Conservation (phyloP, 345 rosid genomes). For the Populus alba region DNA sequence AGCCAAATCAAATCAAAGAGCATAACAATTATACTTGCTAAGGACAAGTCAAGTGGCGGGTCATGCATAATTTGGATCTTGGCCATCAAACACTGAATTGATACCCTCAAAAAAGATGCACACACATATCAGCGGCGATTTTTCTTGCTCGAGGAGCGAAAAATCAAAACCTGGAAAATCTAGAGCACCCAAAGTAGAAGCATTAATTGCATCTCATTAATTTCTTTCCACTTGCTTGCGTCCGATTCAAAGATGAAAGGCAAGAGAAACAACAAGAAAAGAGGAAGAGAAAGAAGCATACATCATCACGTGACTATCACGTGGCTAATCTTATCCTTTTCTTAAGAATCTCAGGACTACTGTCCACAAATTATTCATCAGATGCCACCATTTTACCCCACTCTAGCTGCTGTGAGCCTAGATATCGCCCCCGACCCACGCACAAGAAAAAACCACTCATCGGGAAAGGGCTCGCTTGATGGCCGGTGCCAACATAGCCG, state of each 20-base stretch:
- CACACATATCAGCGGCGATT: background rate
- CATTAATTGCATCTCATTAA: background rate
- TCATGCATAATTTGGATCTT: background rate
- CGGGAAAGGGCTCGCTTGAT: conserved; percentile 66
- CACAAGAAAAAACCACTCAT: conserved; percentile 15
- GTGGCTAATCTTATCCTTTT: conserved; percentile 41
- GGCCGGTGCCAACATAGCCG: conserved; percentile 49
- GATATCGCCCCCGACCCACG: background rate
- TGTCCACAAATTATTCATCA: conserved; percentile 35
- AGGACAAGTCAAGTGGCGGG: background rate
- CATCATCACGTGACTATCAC: conserved; percentile 34
- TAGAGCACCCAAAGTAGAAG: background rate
- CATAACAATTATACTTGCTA: background rate
- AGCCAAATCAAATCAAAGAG: background rate
- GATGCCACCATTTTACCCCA: conserved; percentile 30
- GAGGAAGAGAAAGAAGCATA: background rate
- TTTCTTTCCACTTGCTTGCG: background rate
- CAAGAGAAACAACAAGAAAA: background rate
- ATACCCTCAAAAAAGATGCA: background rate
- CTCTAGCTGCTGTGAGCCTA: background rate
- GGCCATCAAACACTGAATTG: background rate
- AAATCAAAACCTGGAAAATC: background rate
- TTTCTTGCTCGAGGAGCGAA: background rate
- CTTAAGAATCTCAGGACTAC: conserved; percentile 7
- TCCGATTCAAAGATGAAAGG: background rate